A percentile compares a stretch with the other conserved stretches of the same genome.
Evolutionary conservation across 148 eudicot genomes (phyloP).

Genomic region (Rhododendron molle): DNA sequence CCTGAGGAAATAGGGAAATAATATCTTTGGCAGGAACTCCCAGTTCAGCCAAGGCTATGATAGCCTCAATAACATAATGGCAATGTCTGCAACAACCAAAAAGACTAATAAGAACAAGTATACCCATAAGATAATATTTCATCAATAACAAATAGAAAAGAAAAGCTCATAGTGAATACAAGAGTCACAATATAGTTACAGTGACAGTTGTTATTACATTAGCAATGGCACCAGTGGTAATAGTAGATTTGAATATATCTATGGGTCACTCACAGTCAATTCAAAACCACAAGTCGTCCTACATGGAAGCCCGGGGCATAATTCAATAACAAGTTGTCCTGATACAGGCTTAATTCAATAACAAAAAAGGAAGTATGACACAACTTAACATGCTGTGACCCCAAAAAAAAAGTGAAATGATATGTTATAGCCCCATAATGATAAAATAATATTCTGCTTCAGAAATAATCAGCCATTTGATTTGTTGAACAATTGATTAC

Average conservation of each 20-base stretch:
- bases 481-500: background rate
- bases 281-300: background rate
- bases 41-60: conserved; percentile 85
- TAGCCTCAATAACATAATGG: conserved; percentile 81
- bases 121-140: background rate
- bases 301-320: background rate
- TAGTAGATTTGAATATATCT: background rate
- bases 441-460: background rate
- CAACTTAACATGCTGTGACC: background rate
- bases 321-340: no score
- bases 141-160: background rate
- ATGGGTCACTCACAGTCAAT: background rate
- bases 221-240: background rate
- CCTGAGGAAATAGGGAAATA: conserved; percentile 86
- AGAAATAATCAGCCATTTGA: background rate
- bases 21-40: conserved; percentile 83
- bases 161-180: background rate
- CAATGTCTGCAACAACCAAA: conserved; percentile 51
- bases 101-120: conserved; percentile 7
- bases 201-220: background rate
- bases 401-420: background rate
- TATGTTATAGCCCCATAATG: background rate
- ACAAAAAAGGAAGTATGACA: background rate
- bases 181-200: background rate
- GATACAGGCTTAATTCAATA: background rate